Conservation (phyloP, 169 alveolate genomes). For the Plasmodium malariae region DNA sequence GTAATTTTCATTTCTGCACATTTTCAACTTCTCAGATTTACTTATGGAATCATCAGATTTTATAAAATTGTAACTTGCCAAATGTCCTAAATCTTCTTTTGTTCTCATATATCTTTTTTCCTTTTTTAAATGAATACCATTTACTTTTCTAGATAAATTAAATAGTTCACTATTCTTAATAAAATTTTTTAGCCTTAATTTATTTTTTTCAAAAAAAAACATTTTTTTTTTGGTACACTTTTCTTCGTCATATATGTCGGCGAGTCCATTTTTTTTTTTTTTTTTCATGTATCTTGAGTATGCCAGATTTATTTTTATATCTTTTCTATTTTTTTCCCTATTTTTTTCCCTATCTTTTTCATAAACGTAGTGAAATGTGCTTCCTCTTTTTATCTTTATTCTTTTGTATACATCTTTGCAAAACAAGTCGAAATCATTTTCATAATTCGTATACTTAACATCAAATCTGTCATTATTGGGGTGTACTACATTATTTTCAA, state of each 20-base stretch:
- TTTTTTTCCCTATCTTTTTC: slow-evolving; percentile 13
- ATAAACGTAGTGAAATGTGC: neutral
- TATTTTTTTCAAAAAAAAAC: slow-evolving; percentile 17
- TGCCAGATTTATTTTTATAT: neutral
- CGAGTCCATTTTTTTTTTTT: neutral
- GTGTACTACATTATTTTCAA: too few species aligned
- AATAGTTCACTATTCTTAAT: slow-evolving; percentile 28
- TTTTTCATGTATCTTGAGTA: neutral
- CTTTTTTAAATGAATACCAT: neutral
- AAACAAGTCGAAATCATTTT: neutral
- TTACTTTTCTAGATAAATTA: slow-evolving; percentile 12
- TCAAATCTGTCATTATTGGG: too few species aligned
- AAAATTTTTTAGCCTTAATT: slow-evolving; percentile 21
- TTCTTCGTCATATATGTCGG: neutral
- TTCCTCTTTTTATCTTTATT: slow-evolving; percentile 1
- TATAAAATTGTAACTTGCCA: neutral
- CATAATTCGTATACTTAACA: too few species aligned
- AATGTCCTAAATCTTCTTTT: neutral
- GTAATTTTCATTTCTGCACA: neutral
- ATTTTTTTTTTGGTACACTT: slow-evolving; percentile 23
- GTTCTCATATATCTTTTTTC: neutral
- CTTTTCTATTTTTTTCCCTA: neutral
- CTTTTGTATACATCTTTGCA: neutral
- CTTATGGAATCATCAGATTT: neutral
- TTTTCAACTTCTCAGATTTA: neutral